Base-by-base conservation (phyloP, 140 eudicot genomes). In the Erigeron philadelphicus region DNA sequence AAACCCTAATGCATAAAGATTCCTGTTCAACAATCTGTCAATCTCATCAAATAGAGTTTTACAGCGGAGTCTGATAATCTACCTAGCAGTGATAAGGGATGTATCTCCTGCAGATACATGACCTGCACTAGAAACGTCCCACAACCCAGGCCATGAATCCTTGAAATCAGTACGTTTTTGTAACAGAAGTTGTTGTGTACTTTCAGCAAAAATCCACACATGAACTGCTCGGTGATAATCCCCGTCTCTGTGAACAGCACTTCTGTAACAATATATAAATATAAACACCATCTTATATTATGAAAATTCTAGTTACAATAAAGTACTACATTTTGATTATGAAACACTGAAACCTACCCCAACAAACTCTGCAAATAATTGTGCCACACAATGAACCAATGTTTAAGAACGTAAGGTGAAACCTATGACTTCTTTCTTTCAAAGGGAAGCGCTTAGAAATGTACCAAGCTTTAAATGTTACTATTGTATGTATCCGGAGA, bases 91-190 rank as follows among this genome's bases (percentile, higher is more conserved):
- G 21, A 84, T 66, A 73, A 92, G 90, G 60, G 95, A 88, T 62
- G 96, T 81, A 75, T 92, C 95, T 19, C 98, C 98, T 31, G 98
- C 95, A 63, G 98, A 88, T 67, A 92, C 85, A 80, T 92, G 98
- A 61, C 98, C 98, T 17, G 98, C 98, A 76, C 98, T 88, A 19
- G 98, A 92, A 15, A 88, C 83, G 82, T 92, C 98, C 98, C 98
- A 92, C 50, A 78, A 68, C 18, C 96, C 90, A 19, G 98, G 90
- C 96, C 96, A 92, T 42, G 98, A 88, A 77, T 92, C 98, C 82
- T 92, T 92, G 75, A 82, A 83, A 63, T 88, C 89, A 10, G 98
- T 68, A 64, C 95, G 96, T 21, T 62, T 77, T 63, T 92, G 96
- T 6, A 92, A 76, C 59, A 92, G 96, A 50, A 92, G 85, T 66